Evolutionary conservation across 148 eudicot species (phyloP), one percentile per base, ranked within the genome.

Genomic region (Vaccinium macrocarpon): DNA sequence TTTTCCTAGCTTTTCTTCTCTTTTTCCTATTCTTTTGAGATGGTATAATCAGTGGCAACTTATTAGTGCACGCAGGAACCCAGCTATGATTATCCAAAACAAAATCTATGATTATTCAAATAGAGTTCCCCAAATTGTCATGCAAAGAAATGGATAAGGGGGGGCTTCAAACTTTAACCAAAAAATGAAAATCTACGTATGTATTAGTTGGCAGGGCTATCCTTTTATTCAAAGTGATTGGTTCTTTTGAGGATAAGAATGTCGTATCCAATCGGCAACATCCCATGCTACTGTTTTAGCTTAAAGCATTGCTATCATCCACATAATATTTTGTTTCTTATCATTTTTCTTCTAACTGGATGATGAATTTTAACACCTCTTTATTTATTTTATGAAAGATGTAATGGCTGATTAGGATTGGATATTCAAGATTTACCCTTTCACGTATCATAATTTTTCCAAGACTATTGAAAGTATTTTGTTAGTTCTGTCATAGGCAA

Each of bases 261-360:
- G 5, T 38, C 16, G 21, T 16, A 35, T 16, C 48, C 76, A 72
- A 72, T 72, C 76, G 35, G 9, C 76, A 35, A 13, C 76, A 15
- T 12, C 76, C 76, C 76, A 72, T 72, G 49, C 46, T 35, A 35
- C 48, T 72, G 76, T 72, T 72, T 49, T 6, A 35, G 49, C 76
- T 72, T 16, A 72, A 72, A 35, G 76, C 76, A 72, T 32, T 72
- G 49, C 76, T 35, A 72, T 35, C 46, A 35, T 72, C 76, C 76
- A 38, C 76, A 15, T 35, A 29, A 49, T 1, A 32, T 32, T 16
- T 32, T 16, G 8, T 16, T 38, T 18, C 13, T 42, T 8, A 14
- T 72, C 76, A 2, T 21, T 29, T n/a, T 66, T 2, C 48, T 72
- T 72, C 21, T 35, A 9, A 35, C 35, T 35, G 50, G 50, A 72